These are phyloP conservation scores for Penicillium crystallinum DNA, from an alignment of 495 filamentous ascomycete species.

Conservation along the genomic window DNA sequence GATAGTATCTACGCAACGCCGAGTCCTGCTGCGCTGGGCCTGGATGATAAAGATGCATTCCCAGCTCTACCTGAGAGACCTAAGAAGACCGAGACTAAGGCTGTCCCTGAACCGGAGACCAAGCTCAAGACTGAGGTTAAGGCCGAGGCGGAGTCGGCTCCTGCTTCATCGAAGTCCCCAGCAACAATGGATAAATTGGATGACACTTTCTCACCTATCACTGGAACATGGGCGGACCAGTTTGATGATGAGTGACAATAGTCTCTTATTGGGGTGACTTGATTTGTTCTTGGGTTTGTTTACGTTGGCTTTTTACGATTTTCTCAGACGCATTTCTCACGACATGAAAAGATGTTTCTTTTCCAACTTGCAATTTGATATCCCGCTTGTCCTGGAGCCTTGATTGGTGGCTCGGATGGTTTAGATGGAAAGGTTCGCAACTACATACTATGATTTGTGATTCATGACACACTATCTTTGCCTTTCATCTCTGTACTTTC, in stretches of 20 bases:
- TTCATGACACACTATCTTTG: background rate
- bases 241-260: slow-evolving; percentile 24
- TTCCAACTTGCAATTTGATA: slow-evolving; percentile 2
- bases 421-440: background rate
- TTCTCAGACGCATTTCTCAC: background rate
- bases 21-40: slow-evolving; percentile 16
- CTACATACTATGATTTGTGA: background rate
- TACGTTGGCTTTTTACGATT: background rate
- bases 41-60: slow-evolving; percentile 36
- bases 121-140: background rate
- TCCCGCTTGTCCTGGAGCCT: background rate
- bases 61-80: slow-evolving; percentile 36
- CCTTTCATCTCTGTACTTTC: background rate
- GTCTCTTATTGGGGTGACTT: background rate
- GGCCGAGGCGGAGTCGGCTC: background rate
- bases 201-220: slow-evolving; percentile 18
- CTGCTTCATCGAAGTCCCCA: slow-evolving; percentile 3
- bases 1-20: slow-evolving; percentile 8
- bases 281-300: background rate
- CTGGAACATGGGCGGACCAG: slow-evolving; percentile 40
- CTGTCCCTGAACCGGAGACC: slow-evolving; percentile 5
- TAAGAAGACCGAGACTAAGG: slow-evolving; percentile 10
- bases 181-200: slow-evolving; percentile 23
- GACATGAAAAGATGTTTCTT: background rate
- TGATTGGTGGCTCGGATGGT: background rate